phyloP scores from a whole-genome alignment of 352 stramenopile species.

The Albugo laibachii region DNA sequence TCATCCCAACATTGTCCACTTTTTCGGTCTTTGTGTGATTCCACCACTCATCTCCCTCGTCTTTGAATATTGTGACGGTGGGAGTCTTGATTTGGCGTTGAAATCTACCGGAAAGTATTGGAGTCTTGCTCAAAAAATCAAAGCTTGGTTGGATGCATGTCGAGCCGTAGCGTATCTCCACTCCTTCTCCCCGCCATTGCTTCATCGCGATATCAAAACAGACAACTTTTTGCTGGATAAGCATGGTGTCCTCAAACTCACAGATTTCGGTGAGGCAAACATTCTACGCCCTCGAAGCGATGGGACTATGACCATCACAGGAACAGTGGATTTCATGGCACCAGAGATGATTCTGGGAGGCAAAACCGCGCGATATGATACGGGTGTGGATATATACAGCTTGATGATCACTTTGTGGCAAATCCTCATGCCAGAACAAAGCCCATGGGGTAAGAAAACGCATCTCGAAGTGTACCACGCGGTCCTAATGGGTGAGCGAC shows the following conservation, averaged over 20 bases:
- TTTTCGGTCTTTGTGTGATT: conserved; percentile 65
- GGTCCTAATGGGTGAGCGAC: conserved; percentile 49
- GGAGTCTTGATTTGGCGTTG: conserved; percentile 31
- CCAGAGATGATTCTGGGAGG: conserved; percentile 61
- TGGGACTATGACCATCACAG: conserved; percentile 64
- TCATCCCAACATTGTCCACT: conserved; percentile 67
- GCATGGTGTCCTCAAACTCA: conserved; percentile 60
- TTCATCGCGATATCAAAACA: conserved; percentile 75
- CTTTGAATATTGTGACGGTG: conserved; percentile 76
- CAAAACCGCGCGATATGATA: conserved; percentile 60
- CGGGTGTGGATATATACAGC: conserved; percentile 66
- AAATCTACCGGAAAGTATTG: conserved; percentile 18
- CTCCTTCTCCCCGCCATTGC: conserved; percentile 54
- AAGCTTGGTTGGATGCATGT: conserved; percentile 68
- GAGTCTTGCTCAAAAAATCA: conserved; percentile 51
- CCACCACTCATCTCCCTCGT: conserved; percentile 70
- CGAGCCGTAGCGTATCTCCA: conserved; percentile 65
- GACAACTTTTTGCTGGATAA: conserved; percentile 71
- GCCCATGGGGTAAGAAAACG: conserved; percentile 48
- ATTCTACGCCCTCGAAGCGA: conserved; percentile 35
- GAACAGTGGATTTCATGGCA: conserved; percentile 74
- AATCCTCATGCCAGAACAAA: conserved; percentile 60
- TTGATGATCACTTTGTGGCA: conserved; percentile 78
- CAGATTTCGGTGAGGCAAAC: conserved; percentile 76
- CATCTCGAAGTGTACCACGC: conserved; percentile 66